Evolutionary conservation across 2,329 filamentous ascomycete genomes (phyloP).

Genomic region (Nectriaceae sp.): DNA sequence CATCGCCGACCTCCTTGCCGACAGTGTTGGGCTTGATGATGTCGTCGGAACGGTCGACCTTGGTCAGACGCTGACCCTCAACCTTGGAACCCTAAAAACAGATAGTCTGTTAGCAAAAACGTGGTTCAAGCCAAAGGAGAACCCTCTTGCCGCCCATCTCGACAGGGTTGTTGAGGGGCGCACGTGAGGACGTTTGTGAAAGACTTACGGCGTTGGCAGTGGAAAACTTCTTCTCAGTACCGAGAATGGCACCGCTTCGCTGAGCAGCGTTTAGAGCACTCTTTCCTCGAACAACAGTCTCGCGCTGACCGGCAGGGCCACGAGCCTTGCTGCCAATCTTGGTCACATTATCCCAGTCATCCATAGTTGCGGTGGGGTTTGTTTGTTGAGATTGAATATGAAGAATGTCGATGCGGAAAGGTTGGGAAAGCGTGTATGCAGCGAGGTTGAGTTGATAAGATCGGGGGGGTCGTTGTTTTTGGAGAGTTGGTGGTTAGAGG

Average conservation of each 20-base stretch:
- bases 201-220: constrained; percentile 65
- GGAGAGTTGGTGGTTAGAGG: not conserved
- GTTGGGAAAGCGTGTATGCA: constrained; percentile 5
- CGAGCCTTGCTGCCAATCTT: constrained; percentile 90
- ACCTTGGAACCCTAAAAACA: constrained; percentile 29
- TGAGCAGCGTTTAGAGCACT: constrained; percentile 84
- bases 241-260: constrained; percentile 73
- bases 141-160: too few relatives aligned
- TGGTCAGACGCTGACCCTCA: constrained; percentile 94
- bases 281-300: constrained; percentile 88
- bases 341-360: constrained; percentile 84
- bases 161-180: too few relatives aligned
- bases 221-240: constrained; percentile 88
- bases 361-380: constrained; percentile 47
- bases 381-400: constrained; percentile 4
- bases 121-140: too few relatives aligned
- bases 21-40: constrained; percentile 97
- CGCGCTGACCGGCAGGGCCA: constrained; percentile 69
- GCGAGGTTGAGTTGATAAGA: not conserved
- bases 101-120: too few relatives aligned
- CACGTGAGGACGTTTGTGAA: too few relatives aligned
- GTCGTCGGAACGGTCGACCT: constrained; percentile 96
- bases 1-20: constrained; percentile 76
- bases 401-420: too few relatives aligned
- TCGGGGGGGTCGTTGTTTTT: not conserved